Evolutionary conservation across 2,329 filamentous ascomycete species (phyloP), one percentile per base, ranked within the genome.

Genomic region (Phyllosticta citrichinensis): DNA sequence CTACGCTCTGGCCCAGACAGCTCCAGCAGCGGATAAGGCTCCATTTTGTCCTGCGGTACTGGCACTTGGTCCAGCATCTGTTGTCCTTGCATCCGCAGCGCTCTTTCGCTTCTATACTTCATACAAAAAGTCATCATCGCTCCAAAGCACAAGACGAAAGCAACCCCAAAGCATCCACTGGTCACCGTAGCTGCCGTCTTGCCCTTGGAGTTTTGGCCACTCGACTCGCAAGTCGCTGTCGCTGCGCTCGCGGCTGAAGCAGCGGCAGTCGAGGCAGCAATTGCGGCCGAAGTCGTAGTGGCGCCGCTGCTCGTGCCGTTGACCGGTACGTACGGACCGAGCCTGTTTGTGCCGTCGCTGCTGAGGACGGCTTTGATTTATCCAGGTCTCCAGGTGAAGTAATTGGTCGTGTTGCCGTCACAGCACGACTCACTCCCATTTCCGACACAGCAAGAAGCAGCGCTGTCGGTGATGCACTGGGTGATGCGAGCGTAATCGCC

Each of bases 281-380:
- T 14, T 24, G 27, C 24, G 27, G 57, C 14, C 40, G n/a, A 33
- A 19, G 14, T 19, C 10, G 14, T 57, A 20, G 40, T 57, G 56
- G 24, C 19, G 22, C 56, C 30, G 12, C 14, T 57, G 40, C 56
- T 51, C 2, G 27, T 30, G 4, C 19, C 60, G 19, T 53, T 35
- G 12, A 22, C 55, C 3, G 27, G 47, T 6, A 62, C 52, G 19
- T 58, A 62, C n/a, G 60, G 55, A n/a, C 47, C n/a, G 11, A 62
- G 27, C 19, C 50, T 40, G 24, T 62, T 58, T 10, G 60, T 57
- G 17, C 55, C 60, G 10, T 62, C 55, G 24, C 55, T 51, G 19
- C 58, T 62, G 14, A 58, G 58, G 25, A 62, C 60, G 14, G 60
- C 55, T 11, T 52, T 30, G 50, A 62, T 58, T n/a, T 58, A 62